A percentile compares a stretch with the other conserved stretches of the same genome.
These are phyloP conservation scores for Ogataea pignaliae DNA, from an alignment of 805 yeast species.

Conservation along the genomic window DNA sequence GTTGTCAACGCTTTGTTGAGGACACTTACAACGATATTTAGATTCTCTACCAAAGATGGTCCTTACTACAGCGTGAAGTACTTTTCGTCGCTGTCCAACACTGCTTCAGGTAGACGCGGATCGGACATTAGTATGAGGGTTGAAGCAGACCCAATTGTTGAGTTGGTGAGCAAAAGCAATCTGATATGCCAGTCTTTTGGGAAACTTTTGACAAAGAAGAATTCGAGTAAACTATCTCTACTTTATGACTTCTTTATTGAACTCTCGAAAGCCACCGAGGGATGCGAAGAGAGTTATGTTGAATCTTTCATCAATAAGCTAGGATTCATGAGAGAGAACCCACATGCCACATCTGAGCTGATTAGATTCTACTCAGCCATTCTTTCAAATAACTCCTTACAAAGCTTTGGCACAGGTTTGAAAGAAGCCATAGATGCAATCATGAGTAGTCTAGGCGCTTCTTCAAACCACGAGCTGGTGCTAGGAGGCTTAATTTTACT, in stretches of 20 bases:
- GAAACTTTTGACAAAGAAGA: slow-evolving; percentile 11
- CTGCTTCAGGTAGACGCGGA: slow-evolving; percentile 20
- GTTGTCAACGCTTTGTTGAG: slow-evolving; percentile 49
- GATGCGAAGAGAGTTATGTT: slow-evolving; percentile 19
- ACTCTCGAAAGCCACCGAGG: slow-evolving; percentile 24
- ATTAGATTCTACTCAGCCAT: slow-evolving; percentile 34
- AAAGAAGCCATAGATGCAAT: slow-evolving; percentile 17
- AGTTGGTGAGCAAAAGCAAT: slow-evolving; percentile 7
- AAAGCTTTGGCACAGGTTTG: slow-evolving; percentile 28
- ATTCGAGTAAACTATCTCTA: slow-evolving; percentile 13
- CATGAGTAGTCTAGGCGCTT: slow-evolving; percentile 14
- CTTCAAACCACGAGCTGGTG: slow-evolving; percentile 28
- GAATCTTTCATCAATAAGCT: slow-evolving; percentile 14
- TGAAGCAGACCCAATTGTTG: slow-evolving; percentile 27
- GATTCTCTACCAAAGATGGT: slow-evolving; percentile 26
- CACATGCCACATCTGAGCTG: slow-evolving; percentile 28
- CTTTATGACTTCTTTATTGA: slow-evolving; percentile 23
- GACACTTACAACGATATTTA: slow-evolving; percentile 39
- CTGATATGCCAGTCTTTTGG: slow-evolving; percentile 18
- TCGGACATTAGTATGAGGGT: slow-evolving; percentile 39
- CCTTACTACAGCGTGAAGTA: slow-evolving; percentile 28
- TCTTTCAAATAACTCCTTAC: slow-evolving; percentile 28
- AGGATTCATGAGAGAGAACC: slow-evolving; percentile 14
- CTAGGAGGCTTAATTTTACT: slow-evolving; percentile 25
- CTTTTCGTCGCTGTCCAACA: slow-evolving; percentile 19